Base-by-base conservation (phyloP, 768 basidiomycete genomes). In the Sporobolomyces pararoseus region DNA sequence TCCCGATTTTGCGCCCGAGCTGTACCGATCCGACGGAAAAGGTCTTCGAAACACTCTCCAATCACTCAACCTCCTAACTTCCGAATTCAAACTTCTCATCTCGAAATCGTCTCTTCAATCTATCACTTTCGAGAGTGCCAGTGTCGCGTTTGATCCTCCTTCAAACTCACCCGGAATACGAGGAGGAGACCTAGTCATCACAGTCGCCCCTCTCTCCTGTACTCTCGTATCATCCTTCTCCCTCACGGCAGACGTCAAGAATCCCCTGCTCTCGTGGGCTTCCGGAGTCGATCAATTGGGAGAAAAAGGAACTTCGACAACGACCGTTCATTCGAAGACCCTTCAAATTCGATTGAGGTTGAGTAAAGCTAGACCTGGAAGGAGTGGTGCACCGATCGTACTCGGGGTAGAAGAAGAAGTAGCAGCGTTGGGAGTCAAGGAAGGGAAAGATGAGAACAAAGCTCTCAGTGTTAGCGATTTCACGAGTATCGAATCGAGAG, bases 401-500 rank as follows among this genome's bases (percentile, higher is more conserved):
- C 59, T 61, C 46, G 59, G 54, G 2, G 44, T 57, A 42, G 64
- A 65, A 14, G 55, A 39, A 13, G 65, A 55, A 5, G 64, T 65
- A 13, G 53, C 42, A 17, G 44, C 46, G 14, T 25, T 50, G 2
- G 54, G 64, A 10, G 47, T 46, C 32, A 49, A 47, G 32, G 34
- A 32, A n/a, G 47, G 55, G 1, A 51, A 32, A 21, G 50, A 42
- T 17, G 35, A 23, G 23, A 51, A 31, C 23, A 25, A 63, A 2
- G 63, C 49, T 32, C 34, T 70, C 42, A 60, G 69, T 31, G 35
- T 70, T 29, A 65, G 69, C 16, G 52, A 55, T 31, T 70, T 70
- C 37, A 37, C 21, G 23, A 62, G 53, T 14, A 51, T 70, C 35
- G 39, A 37, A 32, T 65, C 69, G 58, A 52, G 53, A 44, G 44